Conservation (phyloP, 208 protist genomes). For the Acanthamoeba royreba region DNA sequence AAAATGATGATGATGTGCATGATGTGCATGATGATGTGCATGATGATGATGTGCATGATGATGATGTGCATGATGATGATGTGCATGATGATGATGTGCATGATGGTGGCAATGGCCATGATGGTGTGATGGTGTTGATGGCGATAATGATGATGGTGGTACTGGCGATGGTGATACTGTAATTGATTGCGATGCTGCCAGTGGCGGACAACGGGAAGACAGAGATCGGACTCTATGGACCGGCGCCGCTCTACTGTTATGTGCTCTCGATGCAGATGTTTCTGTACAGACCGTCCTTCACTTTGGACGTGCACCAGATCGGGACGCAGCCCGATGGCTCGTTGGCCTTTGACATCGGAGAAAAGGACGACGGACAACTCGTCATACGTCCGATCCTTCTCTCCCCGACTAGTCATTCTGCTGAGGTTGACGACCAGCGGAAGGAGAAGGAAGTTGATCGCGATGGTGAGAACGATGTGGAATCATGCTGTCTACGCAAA, state of each 20-base stretch:
- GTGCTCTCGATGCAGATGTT: background rate
- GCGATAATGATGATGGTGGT: background rate
- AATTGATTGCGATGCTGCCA: no score
- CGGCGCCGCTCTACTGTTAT: background rate
- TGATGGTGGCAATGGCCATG: background rate
- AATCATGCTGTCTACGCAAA: background rate
- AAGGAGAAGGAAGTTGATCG: background rate
- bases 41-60: no score
- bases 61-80: no score
- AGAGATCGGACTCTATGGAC: background rate
- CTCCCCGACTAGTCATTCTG: background rate
- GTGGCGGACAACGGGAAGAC: slow-evolving; percentile 3
- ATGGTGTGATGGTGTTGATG: background rate
- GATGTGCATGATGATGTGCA: no score
- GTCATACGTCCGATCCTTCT: background rate
- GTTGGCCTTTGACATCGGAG: background rate
- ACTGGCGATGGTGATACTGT: background rate
- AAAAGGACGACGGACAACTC: background rate
- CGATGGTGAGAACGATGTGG: background rate
- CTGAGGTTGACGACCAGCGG: background rate
- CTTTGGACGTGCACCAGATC: background rate
- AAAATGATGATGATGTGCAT: no score
- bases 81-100: no score
- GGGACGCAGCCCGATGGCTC: background rate
- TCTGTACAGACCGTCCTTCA: background rate